Evolutionary conservation across 805 yeast species (phyloP), one percentile per base, ranked within the genome.

Genomic region (Saccharomycopsis selenospora): DNA sequence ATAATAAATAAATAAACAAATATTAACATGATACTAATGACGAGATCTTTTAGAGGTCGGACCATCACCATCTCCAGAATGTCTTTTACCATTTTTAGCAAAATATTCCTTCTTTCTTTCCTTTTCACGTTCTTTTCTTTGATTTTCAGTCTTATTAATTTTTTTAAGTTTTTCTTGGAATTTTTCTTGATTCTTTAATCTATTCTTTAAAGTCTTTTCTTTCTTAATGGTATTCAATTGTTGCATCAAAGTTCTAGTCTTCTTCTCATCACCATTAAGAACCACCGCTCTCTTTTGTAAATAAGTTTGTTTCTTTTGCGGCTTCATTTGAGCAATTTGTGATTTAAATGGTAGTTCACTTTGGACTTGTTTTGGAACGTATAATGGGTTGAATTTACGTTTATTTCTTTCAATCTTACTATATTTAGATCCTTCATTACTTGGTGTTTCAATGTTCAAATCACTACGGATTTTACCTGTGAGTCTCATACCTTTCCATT

Each of bases 401-500:
- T 85, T 89, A 24, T 68, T 71, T 60, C 99, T 77, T 66, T 88
- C 97, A 49, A 95, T 73, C 68, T 87, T 89, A 52, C 66, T 65
- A 60, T 79, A 80, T 30, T 71, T 64, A 50, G 79, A 73, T 56
- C 77, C 77, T 33, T 71, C 66, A 43, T 67, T 66, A 45, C 67
- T 64, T 43, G 91, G 91, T 0, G 93, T 79, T 18, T 75, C 78
- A 42, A 88, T 60, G 33, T 74, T 76, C 56, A 73, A 65, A 22
- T 76, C 95, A 20, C 93, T 91, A 59, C 99, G 79, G 40, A 93
- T 89, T 59, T 84, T 84, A 50, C 99, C 99, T 0, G 97, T 93
- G 53, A 91, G 72, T 61, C 95, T 78, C 95, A 93, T 89, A 54
- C 99, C 99, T 60, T 77, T 77, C 99, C 99, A 93, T 59, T 86